These are phyloP conservation scores for Aspergillus tamarii DNA, from an alignment of 2,329 filamentous ascomycete species.

Conservation along the genomic window DNA sequence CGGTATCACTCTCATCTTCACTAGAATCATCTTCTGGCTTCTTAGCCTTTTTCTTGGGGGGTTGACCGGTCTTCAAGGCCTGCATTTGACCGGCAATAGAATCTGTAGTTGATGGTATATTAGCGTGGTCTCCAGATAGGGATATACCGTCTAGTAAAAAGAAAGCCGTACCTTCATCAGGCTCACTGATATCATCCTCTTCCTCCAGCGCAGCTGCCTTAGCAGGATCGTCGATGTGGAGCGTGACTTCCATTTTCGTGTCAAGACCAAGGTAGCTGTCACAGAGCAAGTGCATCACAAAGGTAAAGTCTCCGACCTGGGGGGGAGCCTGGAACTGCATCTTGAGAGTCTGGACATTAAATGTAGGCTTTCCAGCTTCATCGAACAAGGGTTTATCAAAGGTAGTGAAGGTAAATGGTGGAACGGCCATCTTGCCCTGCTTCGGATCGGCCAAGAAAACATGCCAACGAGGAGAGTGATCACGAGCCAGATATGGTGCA, in stretches of 20 bases:
- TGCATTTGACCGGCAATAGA: slow-evolving; percentile 90
- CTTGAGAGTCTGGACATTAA: slow-evolving; percentile 93
- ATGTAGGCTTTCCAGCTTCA: slow-evolving; percentile 81
- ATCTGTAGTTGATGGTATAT: slow-evolving; percentile 56
- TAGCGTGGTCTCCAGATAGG: slow-evolving; percentile 13
- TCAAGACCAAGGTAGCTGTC: slow-evolving; percentile 96
- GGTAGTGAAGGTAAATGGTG: slow-evolving; percentile 89
- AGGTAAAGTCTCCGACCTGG: slow-evolving; percentile 88
- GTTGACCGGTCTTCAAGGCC: slow-evolving; percentile 72
- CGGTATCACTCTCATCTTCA: slow-evolving; percentile 65
- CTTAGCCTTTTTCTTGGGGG: slow-evolving; percentile 62
- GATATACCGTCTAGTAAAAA: slow-evolving; percentile 18
- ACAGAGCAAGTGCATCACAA: slow-evolving; percentile 90
- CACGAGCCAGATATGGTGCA: slow-evolving; percentile 86
- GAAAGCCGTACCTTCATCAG: slow-evolving; percentile 80
- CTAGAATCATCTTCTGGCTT: slow-evolving; percentile 60
- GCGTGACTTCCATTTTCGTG: slow-evolving; percentile 84
- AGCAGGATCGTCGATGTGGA: slow-evolving; percentile 85
- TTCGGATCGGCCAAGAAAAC: slow-evolving; percentile 93
- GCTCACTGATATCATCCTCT: slow-evolving; percentile 96
- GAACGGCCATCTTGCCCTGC: slow-evolving; percentile 93
- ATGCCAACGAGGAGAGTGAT: slow-evolving; percentile 89
- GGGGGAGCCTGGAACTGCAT: slow-evolving; percentile 96
- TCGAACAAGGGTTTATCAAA: slow-evolving; percentile 90
- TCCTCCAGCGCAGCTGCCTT: slow-evolving; percentile 79